Conservation (phyloP, 805 yeast species). For the Maudiozyma barnettii region DNA sequence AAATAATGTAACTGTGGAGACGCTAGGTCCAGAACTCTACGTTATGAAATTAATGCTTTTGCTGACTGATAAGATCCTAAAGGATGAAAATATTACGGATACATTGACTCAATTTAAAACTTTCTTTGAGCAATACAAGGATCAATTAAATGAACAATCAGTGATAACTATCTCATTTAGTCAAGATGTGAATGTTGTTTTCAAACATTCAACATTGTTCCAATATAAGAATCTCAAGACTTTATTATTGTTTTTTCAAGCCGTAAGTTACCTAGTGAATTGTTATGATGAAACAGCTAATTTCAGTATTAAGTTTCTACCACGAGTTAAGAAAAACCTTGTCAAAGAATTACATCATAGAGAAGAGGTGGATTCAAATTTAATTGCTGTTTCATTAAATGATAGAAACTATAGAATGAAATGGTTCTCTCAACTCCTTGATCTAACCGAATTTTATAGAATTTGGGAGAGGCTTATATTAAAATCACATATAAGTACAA, state of each 20-base stretch:
- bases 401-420: slow-evolving; percentile 6
- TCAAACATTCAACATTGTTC: slow-evolving; percentile 14
- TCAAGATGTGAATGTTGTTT: slow-evolving; percentile 7
- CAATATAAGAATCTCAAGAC: slow-evolving; percentile 23
- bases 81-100: slow-evolving; percentile 22
- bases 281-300: slow-evolving; percentile 25
- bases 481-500: slow-evolving; percentile 1
- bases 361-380: neutral
- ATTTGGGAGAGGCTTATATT: slow-evolving; percentile 17
- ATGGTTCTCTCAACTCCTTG: slow-evolving; percentile 14
- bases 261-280: slow-evolving; percentile 26
- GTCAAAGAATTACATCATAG: slow-evolving; percentile 3
- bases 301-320: slow-evolving; percentile 23
- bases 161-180: slow-evolving; percentile 4
- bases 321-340: slow-evolving; percentile 18
- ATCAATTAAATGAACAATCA: neutral
- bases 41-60: slow-evolving; percentile 22
- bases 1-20: slow-evolving; percentile 1
- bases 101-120: slow-evolving; percentile 19
- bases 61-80: slow-evolving; percentile 14
- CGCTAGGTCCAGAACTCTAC: slow-evolving; percentile 6
- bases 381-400: slow-evolving; percentile 4
- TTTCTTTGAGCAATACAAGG: slow-evolving; percentile 16
- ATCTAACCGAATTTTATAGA: slow-evolving; percentile 16
- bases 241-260: slow-evolving; percentile 23